Conservation (phyloP, 371 early-diverging fungal genomes). For the Enteropsectra breve region DNA sequence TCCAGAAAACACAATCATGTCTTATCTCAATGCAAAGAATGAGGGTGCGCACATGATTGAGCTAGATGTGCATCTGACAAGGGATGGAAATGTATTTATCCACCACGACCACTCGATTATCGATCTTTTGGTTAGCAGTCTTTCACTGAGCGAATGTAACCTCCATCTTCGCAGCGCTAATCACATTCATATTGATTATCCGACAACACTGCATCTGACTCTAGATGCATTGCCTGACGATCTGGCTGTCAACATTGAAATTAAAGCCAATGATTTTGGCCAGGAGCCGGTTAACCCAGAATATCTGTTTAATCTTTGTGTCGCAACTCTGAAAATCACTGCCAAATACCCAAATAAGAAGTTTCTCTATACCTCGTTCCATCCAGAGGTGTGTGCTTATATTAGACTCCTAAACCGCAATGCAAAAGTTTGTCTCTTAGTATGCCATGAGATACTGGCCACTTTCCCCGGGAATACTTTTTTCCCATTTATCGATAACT, state of each 20-base stretch:
- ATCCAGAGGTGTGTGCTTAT: constrained; percentile 1
- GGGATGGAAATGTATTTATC: constrained; percentile 74
- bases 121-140: background rate
- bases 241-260: constrained; percentile 82
- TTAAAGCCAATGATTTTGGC: constrained; percentile 81
- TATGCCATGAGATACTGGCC: background rate
- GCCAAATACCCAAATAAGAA: constrained; percentile 7
- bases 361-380: constrained; percentile 38
- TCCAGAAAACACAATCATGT: constrained; percentile 80
- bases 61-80: constrained; percentile 85
- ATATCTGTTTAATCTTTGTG: constrained; percentile 4
- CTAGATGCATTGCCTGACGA: constrained; percentile 61
- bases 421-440: constrained; percentile 6
- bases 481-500: background rate
- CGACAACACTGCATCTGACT: constrained; percentile 62
- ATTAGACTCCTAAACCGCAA: constrained; percentile 16
- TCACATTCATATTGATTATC: constrained; percentile 54
- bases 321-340: constrained; percentile 1
- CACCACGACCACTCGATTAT: constrained; percentile 81
- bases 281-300: background rate
- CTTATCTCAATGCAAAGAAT: constrained; percentile 73
- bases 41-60: constrained; percentile 80
- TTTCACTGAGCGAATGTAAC: constrained; percentile 18
- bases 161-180: constrained; percentile 17
- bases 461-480: background rate